Evolutionary conservation across 805 yeast species (phyloP).

Genomic region (Schwanniomyces occidentalis): DNA sequence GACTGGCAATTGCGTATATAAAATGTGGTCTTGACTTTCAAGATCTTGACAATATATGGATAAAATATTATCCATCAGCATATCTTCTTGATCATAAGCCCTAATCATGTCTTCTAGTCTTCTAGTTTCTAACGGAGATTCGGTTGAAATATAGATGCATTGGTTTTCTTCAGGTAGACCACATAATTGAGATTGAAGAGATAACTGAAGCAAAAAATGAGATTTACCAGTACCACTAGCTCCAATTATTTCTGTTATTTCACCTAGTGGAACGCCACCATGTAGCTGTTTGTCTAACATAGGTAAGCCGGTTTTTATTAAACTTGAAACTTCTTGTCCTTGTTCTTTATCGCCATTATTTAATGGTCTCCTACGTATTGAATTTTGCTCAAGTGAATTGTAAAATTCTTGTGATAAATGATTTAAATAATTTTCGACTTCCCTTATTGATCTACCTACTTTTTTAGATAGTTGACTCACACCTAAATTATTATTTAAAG

Average conservation of each 20-base stretch:
- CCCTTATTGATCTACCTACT: conserved; percentile 26
- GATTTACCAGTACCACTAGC: conserved; percentile 87
- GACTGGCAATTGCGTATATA: conserved; percentile 67
- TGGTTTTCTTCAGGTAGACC: conserved; percentile 3
- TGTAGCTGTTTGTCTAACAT: conserved; percentile 25
- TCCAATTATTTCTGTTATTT: conserved; percentile 73
- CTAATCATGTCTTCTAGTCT: conserved; percentile 44
- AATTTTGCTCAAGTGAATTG: conserved; percentile 1
- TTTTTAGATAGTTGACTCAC: conserved; percentile 18
- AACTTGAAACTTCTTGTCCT: not conserved
- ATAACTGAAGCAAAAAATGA: conserved; percentile 68
- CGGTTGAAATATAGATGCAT: conserved; percentile 76
- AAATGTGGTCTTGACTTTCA: conserved; percentile 71
- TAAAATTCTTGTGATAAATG: conserved; percentile 9
- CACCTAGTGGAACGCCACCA: conserved; percentile 33
- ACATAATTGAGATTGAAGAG: conserved; percentile 53
- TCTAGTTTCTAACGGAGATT: conserved; percentile 66
- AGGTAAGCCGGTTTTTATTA: conserved; percentile 24
- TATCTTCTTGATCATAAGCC: conserved; percentile 3
- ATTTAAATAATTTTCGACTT: conserved; percentile 22
- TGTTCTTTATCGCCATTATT: not conserved
- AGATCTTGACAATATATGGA: conserved; percentile 64
- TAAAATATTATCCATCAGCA: conserved; percentile 39
- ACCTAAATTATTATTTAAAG: conserved; percentile 9
- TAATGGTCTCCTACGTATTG: no score